A percentile compares a stretch with the other conserved stretches of the same genome.
phyloP scores from a whole-genome alignment of 352 stramenopile genomes.

The Pythium rhizo-oryzae region DNA sequence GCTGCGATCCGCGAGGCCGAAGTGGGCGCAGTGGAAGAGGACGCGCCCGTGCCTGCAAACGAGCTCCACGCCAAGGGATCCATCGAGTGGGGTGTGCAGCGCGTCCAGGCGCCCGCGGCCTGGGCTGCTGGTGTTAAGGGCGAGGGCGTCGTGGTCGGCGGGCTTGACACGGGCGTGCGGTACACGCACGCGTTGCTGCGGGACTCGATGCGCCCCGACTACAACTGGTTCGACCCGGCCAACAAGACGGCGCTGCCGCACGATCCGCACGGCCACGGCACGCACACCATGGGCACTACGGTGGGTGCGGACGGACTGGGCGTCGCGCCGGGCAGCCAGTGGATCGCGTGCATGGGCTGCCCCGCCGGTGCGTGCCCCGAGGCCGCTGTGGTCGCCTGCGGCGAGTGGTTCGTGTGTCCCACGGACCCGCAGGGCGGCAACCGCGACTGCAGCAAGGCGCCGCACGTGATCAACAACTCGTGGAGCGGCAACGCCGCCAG shows the following conservation, averaged over 20 bases:
- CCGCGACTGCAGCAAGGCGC: slow-evolving; percentile 22
- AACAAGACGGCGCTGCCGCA: slow-evolving; percentile 17
- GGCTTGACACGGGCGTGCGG: slow-evolving; percentile 34
- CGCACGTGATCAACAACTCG: slow-evolving; percentile 28
- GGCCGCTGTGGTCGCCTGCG: slow-evolving; percentile 10
- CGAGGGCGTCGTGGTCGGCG: slow-evolving; percentile 31
- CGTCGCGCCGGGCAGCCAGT: slow-evolving; percentile 31
- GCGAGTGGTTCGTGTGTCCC: slow-evolving; percentile 26
- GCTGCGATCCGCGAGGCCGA: slow-evolving; percentile 20
- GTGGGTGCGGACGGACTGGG: slow-evolving; percentile 29
- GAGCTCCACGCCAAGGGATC: slow-evolving; percentile 21
- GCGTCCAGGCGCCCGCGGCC: slow-evolving; percentile 21
- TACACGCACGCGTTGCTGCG: slow-evolving; percentile 22
- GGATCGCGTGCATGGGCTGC: slow-evolving; percentile 21
- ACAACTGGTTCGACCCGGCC: slow-evolving; percentile 36
- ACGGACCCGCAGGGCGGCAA: slow-evolving; percentile 21
- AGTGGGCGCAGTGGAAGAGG: slow-evolving; percentile 6
- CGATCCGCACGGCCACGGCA: slow-evolving; percentile 34
- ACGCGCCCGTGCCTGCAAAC: neutral
- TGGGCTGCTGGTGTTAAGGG: slow-evolving; percentile 28
- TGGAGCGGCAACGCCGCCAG: slow-evolving; percentile 10
- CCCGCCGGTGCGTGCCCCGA: slow-evolving; percentile 13
- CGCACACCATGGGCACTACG: slow-evolving; percentile 31
- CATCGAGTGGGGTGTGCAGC: slow-evolving; percentile 27
- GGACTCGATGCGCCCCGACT: slow-evolving; percentile 26